Percentiles rank a stretch among this genome's conserved stretches.
Evolutionary conservation across 352 stramenopile species (phyloP).

Genomic region (Globisporangium recalcitrans): DNA sequence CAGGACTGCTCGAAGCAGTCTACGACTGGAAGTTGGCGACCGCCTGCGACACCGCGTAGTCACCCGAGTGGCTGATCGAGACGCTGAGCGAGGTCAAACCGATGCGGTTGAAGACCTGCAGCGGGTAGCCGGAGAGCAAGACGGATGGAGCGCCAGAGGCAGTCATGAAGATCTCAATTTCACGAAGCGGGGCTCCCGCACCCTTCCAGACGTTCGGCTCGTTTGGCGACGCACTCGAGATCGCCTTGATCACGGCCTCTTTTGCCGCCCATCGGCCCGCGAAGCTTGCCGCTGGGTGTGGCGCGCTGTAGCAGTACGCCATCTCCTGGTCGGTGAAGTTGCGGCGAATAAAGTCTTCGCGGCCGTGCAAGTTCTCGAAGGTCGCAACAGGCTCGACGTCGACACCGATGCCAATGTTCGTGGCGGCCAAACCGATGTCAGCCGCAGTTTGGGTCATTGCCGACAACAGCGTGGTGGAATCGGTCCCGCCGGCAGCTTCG

Average conservation of each 20-base stretch:
- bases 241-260: slow-evolving; percentile 89
- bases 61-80: slow-evolving; percentile 87
- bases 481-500: slow-evolving; percentile 7
- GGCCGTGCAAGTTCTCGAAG: slow-evolving; percentile 70
- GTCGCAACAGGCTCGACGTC: slow-evolving; percentile 83
- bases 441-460: slow-evolving; percentile 50
- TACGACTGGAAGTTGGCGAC: slow-evolving; percentile 59
- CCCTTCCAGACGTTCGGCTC: slow-evolving; percentile 72
- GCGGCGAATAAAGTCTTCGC: slow-evolving; percentile 79
- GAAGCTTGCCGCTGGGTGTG: slow-evolving; percentile 82
- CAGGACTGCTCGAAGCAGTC: slow-evolving; percentile 12
- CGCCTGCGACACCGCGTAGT: slow-evolving; percentile 83
- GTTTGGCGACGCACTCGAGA: slow-evolving; percentile 64
- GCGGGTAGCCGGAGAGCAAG: too few relatives aligned
- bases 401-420: slow-evolving; percentile 66
- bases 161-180: slow-evolving; percentile 86
- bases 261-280: slow-evolving; percentile 86
- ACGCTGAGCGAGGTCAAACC: slow-evolving; percentile 74
- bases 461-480: slow-evolving; percentile 46
- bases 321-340: slow-evolving; percentile 89
- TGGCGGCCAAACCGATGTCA: slow-evolving; percentile 35
- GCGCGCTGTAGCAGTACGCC: slow-evolving; percentile 74
- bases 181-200: slow-evolving; percentile 59
- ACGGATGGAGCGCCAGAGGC: slow-evolving; percentile 69
- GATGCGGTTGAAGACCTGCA: too few relatives aligned